Evolutionary conservation across 2,329 filamentous ascomycete species (phyloP), one percentile per base, ranked within the genome.

Genomic region (Pseudopithomyces chartarum): DNA sequence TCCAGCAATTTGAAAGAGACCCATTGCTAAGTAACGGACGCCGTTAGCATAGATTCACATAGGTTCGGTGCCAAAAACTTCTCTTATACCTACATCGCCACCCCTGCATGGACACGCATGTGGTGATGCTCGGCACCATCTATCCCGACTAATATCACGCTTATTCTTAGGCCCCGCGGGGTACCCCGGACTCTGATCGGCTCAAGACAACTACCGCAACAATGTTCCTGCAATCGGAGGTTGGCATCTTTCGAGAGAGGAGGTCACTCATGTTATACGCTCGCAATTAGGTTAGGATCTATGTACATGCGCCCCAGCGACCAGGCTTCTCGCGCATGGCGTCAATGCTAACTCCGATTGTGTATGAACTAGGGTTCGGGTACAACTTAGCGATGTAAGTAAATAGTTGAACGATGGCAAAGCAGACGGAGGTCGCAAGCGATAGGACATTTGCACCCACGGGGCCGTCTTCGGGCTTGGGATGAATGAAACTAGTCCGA

Each of bases 1-100:
- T 52, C 59, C 49, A 12, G 64, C 55, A 42, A 65, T 52, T 39
- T 60, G 62, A 29, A 64, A 33, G n/a, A 52, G 29, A 29, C 62
- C 58, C 65, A 68, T 68, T 29, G 38, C 32, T 15, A 51, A 33
- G 8, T 13, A 6, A 22, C 11, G 20, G 23, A 12, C 11, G 17
- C 17, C 12, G 12, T 20, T 26, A 13, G 29, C 12, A 22, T 20
- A 29, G 19, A 10, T 23, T 23, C 17, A 32, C 15, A 29, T 13
- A 15, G 17, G 15, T 19, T n/a, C 17, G 32, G 26, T 23, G 43
- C 15, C 22, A 13, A 22, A 36, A 23, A 34, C 5, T 8, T 57
- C 52, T 43, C 20, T 47, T 57, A 53, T 53, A 48, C 12, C 36
- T 17, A 17, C 26, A 46, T 54, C n/a, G 38, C 22, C 44, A 29